A percentile compares a stretch with the other conserved stretches of the same genome.
Evolutionary conservation across 139 green algal genomes (phyloP).

Genomic region (Picochlorum sp.): DNA sequence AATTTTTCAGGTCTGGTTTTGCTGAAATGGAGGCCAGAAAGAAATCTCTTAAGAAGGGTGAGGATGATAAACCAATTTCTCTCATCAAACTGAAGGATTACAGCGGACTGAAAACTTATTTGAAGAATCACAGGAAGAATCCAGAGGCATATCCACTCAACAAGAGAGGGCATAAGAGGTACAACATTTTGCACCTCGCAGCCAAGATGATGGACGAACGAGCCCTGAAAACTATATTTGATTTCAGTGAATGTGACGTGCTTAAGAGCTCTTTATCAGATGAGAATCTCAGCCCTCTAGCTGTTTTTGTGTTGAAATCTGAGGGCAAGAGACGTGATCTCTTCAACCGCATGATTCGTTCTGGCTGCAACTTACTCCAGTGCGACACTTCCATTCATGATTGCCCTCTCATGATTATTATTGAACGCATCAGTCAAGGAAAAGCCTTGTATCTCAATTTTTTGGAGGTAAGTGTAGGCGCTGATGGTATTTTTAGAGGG

Average conservation of each 20-base stretch:
- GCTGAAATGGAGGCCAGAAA: not conserved
- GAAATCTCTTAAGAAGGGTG: not conserved
- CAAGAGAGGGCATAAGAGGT: not conserved
- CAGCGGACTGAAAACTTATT: not conserved
- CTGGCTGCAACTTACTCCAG: not conserved
- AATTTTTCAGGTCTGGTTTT: not conserved
- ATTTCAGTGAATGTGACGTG: not conserved
- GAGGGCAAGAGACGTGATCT: not conserved
- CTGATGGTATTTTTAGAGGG: too few species aligned
- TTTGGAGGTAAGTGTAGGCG: not conserved
- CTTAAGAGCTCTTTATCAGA: not conserved
- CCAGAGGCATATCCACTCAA: not conserved
- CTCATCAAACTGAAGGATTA: not conserved
- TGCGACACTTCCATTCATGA: not conserved
- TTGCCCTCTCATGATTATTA: not conserved
- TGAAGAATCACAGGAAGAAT: conserved; percentile 7
- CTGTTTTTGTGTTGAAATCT: not conserved
- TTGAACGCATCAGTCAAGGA: not conserved
- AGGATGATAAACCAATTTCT: not conserved
- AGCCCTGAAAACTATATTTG: conserved; percentile 1
- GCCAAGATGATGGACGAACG: not conserved
- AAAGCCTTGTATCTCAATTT: not conserved
- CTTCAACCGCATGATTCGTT: conserved; percentile 1
- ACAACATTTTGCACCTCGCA: not conserved
- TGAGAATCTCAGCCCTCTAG: not conserved